phyloP scores from a whole-genome alignment of 192 early-diverging fungal genomes.

The Coemansia sp. region DNA sequence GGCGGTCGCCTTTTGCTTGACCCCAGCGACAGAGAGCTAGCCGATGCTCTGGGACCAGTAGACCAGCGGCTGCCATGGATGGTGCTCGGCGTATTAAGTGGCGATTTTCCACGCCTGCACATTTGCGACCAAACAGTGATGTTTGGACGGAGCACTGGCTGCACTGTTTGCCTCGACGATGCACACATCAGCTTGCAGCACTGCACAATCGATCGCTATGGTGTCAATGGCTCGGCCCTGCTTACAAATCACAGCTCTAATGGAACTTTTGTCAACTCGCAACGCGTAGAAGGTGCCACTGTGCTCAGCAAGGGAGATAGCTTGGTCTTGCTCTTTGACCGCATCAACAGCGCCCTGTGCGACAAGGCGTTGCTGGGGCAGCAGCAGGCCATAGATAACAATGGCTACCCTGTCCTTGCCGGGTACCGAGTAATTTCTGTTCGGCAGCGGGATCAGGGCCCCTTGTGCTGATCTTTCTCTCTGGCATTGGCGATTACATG shows the following conservation, averaged over 20 bases:
- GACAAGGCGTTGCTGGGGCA: constrained; percentile 26
- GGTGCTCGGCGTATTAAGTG: constrained; percentile 22
- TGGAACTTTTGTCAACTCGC: constrained; percentile 43
- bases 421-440: constrained; percentile 27
- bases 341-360: constrained; percentile 1
- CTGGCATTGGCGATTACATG: background rate
- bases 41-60: background rate
- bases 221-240: constrained; percentile 3
- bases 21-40: constrained; percentile 5
- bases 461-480: background rate
- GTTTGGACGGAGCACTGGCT: constrained; percentile 32
- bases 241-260: constrained; percentile 32
- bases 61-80: constrained; percentile 10
- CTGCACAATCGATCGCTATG: constrained; percentile 17
- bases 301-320: constrained; percentile 29
- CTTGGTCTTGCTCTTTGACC: constrained; percentile 36
- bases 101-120: constrained; percentile 21
- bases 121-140: constrained; percentile 7
- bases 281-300: constrained; percentile 6
- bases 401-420: constrained; percentile 39
- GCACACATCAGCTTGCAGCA: constrained; percentile 37
- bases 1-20: constrained; percentile 26
- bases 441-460: background rate
- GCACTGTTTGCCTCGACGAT: constrained; percentile 30
- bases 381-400: constrained; percentile 11